Conservation (phyloP, 805 yeast genomes). For the Cyberlindnera veronae region DNA sequence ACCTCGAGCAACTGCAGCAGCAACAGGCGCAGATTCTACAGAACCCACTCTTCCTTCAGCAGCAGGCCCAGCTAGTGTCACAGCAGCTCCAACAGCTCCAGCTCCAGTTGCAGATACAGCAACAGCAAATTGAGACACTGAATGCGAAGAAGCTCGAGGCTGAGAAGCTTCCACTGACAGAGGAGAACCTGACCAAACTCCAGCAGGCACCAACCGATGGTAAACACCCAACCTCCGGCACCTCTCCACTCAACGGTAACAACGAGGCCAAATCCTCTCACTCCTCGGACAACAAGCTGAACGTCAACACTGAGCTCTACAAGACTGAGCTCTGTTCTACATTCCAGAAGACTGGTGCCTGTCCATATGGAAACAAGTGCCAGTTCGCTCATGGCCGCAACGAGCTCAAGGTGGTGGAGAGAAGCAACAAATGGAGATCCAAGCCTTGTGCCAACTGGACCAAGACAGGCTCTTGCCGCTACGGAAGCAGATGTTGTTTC, state of each 20-base stretch:
- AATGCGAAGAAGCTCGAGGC: slow-evolving; percentile 14
- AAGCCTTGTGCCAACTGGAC: slow-evolving; percentile 90
- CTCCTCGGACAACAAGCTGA: slow-evolving; percentile 12
- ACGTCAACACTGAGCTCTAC: slow-evolving; percentile 59
- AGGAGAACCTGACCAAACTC: slow-evolving; percentile 23
- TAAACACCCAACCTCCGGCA: neutral
- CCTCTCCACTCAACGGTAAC: neutral
- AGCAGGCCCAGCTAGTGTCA: slow-evolving; percentile 25
- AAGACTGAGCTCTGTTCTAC: slow-evolving; percentile 89
- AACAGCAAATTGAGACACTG: slow-evolving; percentile 30
- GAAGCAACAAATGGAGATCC: slow-evolving; percentile 84
- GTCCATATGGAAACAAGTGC: slow-evolving; percentile 89
- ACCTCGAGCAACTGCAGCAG: slow-evolving; percentile 22
- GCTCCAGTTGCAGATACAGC: slow-evolving; percentile 27
- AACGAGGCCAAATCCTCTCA: slow-evolving; percentile 7
- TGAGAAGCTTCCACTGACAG: slow-evolving; percentile 22
- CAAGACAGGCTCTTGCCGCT: slow-evolving; percentile 76
- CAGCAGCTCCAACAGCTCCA: slow-evolving; percentile 28
- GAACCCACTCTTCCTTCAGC: slow-evolving; percentile 25
- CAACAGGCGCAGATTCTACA: slow-evolving; percentile 17
- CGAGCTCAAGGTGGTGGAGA: slow-evolving; percentile 68
- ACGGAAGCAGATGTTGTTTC: slow-evolving; percentile 90
- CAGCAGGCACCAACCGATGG: slow-evolving; percentile 13
- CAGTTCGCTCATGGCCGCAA: slow-evolving; percentile 90
- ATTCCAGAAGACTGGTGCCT: slow-evolving; percentile 60